Percentiles rank a stretch among this genome's conserved stretches.
These are phyloP conservation scores for Pseudocercospora fuligena DNA, from an alignment of 2,329 filamentous ascomycete species.

Conservation along the genomic window DNA sequence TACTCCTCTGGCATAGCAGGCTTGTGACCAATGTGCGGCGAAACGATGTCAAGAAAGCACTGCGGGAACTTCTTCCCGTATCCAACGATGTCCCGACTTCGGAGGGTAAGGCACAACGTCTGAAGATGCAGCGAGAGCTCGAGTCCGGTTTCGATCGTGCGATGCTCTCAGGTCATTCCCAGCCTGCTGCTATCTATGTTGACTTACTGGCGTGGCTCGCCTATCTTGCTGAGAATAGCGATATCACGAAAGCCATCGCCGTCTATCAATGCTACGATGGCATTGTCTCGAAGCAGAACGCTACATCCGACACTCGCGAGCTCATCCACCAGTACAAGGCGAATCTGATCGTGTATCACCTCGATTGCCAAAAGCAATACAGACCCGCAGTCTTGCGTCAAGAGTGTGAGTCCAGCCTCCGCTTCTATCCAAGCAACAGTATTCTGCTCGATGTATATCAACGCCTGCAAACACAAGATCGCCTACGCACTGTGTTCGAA, in stretches of 20 bases:
- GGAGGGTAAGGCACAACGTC: constrained; percentile 38
- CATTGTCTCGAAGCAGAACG: constrained; percentile 43
- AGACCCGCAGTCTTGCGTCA: constrained; percentile 69
- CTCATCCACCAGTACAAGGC: constrained; percentile 71
- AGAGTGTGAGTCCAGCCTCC: constrained; percentile 65
- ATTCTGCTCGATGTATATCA: constrained; percentile 73
- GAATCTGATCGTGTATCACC: constrained; percentile 69
- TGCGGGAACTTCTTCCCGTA: constrained; percentile 43
- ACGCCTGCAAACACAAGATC: constrained; percentile 77
- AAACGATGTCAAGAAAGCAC: constrained; percentile 32
- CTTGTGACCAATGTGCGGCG: constrained; percentile 56
- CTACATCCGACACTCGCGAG: constrained; percentile 53
- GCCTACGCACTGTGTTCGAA: constrained; percentile 64
- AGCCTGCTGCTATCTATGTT: constrained; percentile 60
- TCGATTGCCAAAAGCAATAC: constrained; percentile 66
- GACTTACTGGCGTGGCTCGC: constrained; percentile 68
- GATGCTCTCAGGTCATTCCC: constrained; percentile 55
- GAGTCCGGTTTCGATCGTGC: constrained; percentile 60
- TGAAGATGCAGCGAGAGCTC: constrained; percentile 62
- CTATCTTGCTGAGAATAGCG: constrained; percentile 61
- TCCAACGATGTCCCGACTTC: background rate
- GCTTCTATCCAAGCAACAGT: constrained; percentile 73
- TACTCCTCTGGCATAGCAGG: constrained; percentile 65
- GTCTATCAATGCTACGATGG: constrained; percentile 45
- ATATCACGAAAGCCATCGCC: constrained; percentile 45